Conservation (phyloP, 805 yeast species). For the Candida adriatica region DNA sequence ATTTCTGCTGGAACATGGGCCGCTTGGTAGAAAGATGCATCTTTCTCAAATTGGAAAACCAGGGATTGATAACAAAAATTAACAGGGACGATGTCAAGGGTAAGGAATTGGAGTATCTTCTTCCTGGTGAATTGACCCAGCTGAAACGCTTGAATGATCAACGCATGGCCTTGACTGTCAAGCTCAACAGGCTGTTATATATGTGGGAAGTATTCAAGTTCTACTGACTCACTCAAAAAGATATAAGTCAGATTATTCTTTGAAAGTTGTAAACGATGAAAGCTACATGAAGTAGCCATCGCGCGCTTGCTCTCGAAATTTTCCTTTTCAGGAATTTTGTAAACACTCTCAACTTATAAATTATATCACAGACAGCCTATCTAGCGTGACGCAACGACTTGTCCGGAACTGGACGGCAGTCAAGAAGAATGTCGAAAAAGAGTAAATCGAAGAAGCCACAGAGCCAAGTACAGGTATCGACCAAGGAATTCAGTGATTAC, state of each 20-base stretch:
- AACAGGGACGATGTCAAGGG: slow-evolving; percentile 89
- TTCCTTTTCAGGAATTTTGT: no score
- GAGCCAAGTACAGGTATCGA: not conserved
- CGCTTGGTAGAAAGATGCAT: slow-evolving; percentile 47
- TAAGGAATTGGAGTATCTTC: slow-evolving; percentile 63
- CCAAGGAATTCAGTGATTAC: no score
- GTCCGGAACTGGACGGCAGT: no score
- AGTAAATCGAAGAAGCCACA: slow-evolving; percentile 12
- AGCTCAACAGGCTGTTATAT: slow-evolving; percentile 47
- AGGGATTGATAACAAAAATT: slow-evolving; percentile 67
- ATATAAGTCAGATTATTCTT: no score
- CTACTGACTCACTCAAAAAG: no score
- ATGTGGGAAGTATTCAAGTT: slow-evolving; percentile 51
- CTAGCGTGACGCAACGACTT: not conserved
- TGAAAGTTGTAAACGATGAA: no score
- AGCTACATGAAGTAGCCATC: no score
- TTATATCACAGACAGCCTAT: not conserved
- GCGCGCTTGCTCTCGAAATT: no score
- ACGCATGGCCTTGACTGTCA: slow-evolving; percentile 48
- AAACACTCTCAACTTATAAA: not conserved
- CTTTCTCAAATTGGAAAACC: slow-evolving; percentile 49
- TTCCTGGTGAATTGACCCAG: slow-evolving; percentile 71
- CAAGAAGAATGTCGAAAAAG: slow-evolving; percentile 8
- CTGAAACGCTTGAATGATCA: slow-evolving; percentile 51
- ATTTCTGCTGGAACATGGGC: slow-evolving; percentile 39